phyloP scores from a whole-genome alignment of 176 grass and related monocot genomes.

The Lolium perenne region DNA sequence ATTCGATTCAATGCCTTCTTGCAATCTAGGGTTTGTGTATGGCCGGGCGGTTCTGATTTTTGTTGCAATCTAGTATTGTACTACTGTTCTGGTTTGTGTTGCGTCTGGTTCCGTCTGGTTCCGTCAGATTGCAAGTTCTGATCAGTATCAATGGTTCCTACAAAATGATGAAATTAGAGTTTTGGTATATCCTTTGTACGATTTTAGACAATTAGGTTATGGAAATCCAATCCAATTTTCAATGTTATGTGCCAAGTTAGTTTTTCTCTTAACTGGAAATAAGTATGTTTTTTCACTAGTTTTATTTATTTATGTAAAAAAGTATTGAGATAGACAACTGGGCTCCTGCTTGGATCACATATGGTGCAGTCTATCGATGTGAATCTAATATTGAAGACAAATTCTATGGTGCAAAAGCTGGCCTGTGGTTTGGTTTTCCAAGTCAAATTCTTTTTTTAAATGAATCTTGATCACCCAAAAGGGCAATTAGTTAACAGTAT shows the following conservation, averaged over 20 bases:
- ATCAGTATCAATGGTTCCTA: not conserved
- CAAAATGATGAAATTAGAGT: not conserved
- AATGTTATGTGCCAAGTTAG: too few species aligned
- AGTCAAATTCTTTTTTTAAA: not conserved
- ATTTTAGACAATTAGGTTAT: not conserved
- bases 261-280: not conserved
- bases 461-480: not conserved
- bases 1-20: not conserved
- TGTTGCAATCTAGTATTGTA: too few species aligned
- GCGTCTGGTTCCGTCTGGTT: not conserved
- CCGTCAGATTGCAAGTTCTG: not conserved
- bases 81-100: not conserved
- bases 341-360: not conserved
- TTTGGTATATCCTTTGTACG: not conserved
- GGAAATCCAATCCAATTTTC: not conserved
- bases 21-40: not conserved
- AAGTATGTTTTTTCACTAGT: not conserved
- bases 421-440: not conserved
- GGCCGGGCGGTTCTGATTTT: not conserved
- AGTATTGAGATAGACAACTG: not conserved
- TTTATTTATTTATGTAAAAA: not conserved
- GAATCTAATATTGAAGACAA: not conserved
- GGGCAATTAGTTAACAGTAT: too few species aligned
- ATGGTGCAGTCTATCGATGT: not conserved
- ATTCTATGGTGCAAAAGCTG: not conserved